Percentiles rank a stretch among this genome's conserved stretches.
phyloP scores from a whole-genome alignment of 2,329 filamentous ascomycete genomes.

The Aspergillus tamarii region DNA sequence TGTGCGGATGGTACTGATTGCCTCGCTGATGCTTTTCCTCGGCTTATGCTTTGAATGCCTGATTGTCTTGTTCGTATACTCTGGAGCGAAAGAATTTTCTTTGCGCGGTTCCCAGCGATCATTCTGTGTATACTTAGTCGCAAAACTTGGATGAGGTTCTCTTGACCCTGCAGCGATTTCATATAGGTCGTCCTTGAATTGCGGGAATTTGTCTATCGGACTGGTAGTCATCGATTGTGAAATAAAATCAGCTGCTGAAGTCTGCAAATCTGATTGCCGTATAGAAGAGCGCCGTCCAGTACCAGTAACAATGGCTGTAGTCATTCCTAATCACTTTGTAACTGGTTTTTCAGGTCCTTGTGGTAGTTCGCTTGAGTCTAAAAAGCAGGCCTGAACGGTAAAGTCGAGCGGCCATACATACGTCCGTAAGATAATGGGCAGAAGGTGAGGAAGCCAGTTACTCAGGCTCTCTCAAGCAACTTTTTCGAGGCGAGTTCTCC shows the following conservation, averaged over 20 bases:
- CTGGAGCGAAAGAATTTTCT: slow-evolving; percentile 52
- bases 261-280: slow-evolving; percentile 39
- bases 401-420: background rate
- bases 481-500: background rate
- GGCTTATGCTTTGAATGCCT: slow-evolving; percentile 60
- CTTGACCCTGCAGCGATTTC: slow-evolving; percentile 32
- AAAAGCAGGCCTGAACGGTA: background rate
- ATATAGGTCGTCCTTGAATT: slow-evolving; percentile 42
- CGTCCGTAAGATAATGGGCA: background rate
- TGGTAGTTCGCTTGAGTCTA: background rate
- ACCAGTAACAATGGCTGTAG: slow-evolving; percentile 44
- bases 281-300: slow-evolving; percentile 44
- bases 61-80: slow-evolving; percentile 40
- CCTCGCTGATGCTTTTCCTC: slow-evolving; percentile 87
- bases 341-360: background rate
- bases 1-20: slow-evolving; percentile 79
- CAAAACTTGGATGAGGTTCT: slow-evolving; percentile 27
- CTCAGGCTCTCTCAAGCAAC: background rate
- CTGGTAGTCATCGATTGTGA: slow-evolving; percentile 36
- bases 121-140: slow-evolving; percentile 36
- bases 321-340: slow-evolving; percentile 34
- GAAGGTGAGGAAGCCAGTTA: background rate
- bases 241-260: slow-evolving; percentile 31
- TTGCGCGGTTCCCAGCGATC: slow-evolving; percentile 67
- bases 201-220: slow-evolving; percentile 48